phyloP scores from a whole-genome alignment of 768 basidiomycete species.

The Pleurotus salmoneostramineus region DNA sequence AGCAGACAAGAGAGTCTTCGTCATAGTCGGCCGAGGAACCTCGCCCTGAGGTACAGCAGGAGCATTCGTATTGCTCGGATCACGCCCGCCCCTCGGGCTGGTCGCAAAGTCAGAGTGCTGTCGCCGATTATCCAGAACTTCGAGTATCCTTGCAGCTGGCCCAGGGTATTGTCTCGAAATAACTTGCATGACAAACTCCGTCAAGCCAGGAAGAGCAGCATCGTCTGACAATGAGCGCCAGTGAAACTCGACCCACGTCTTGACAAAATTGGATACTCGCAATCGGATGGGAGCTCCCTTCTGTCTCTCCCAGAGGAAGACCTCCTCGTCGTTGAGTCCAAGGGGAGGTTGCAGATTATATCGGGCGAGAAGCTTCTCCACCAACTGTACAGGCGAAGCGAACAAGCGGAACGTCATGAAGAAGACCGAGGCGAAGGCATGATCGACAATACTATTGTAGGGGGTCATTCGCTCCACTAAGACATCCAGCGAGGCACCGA shows the following conservation, averaged over 20 bases:
- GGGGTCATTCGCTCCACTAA: conserved; percentile 98
- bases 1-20: conserved; percentile 65
- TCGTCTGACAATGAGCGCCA: conserved; percentile 82
- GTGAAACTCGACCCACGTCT: conserved; percentile 88
- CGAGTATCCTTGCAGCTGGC: conserved; percentile 70
- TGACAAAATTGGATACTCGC: conserved; percentile 90
- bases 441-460: conserved; percentile 86
- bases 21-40: conserved; percentile 85
- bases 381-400: conserved; percentile 71
- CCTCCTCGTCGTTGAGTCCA: conserved; percentile 52
- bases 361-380: conserved; percentile 73
- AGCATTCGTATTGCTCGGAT: conserved; percentile 73
- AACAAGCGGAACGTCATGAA: conserved; percentile 96
- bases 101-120: conserved; percentile 42
- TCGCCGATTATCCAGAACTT: conserved; percentile 55
- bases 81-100: conserved; percentile 63
- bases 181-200: conserved; percentile 59
- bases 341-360: conserved; percentile 76
- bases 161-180: conserved; percentile 59
- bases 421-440: conserved; percentile 84
- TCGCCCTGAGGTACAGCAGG: conserved; percentile 51
- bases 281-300: conserved; percentile 90
- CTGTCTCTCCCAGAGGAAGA: conserved; percentile 75
- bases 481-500: conserved; percentile 84
- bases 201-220: conserved; percentile 51